Percentiles rank a stretch among this genome's conserved stretches.
phyloP scores from a whole-genome alignment of 495 filamentous ascomycete genomes.

The Daldinia bambusicola region DNA sequence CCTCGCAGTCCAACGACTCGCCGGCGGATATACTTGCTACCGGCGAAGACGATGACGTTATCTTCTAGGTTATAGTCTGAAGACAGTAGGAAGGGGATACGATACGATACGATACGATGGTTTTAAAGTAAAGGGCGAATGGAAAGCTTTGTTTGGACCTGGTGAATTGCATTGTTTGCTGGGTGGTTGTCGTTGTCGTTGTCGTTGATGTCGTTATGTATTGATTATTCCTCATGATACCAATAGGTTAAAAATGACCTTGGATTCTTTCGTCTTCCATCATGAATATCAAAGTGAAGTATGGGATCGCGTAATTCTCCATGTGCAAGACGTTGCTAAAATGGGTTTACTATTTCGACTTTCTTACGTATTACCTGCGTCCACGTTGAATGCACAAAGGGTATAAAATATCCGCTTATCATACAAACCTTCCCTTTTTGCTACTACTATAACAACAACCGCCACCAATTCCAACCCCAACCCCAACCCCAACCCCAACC shows the following conservation, averaged over 20 bases:
- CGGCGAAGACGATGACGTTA: conserved; percentile 91
- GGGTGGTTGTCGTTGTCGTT: not conserved
- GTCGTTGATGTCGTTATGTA: conserved; percentile 25
- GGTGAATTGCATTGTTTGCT: conserved; percentile 8
- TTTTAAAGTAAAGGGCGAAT: not conserved
- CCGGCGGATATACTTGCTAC: conserved; percentile 79
- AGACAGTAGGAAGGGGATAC: too few relatives aligned
- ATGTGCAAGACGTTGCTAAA: not conserved
- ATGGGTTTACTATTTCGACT: conserved; percentile 2
- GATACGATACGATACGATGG: not conserved
- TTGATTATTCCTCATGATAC: conserved; percentile 38
- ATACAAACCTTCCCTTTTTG: conserved; percentile 18
- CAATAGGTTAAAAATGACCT: conserved; percentile 31
- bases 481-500: not conserved
- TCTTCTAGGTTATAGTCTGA: conserved; percentile 70
- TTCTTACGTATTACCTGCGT: conserved; percentile 6
- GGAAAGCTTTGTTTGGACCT: not conserved
- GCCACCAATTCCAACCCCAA: not conserved
- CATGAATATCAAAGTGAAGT: not conserved
- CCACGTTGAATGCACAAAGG: conserved; percentile 12
- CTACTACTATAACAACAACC: not conserved
- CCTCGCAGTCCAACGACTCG: conserved; percentile 58
- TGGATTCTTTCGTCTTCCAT: conserved; percentile 3
- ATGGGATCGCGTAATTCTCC: not conserved
- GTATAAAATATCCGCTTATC: conserved; percentile 29